Base-by-base conservation (phyloP, 2,329 filamentous ascomycete species). In the Bertia moriformis region DNA sequence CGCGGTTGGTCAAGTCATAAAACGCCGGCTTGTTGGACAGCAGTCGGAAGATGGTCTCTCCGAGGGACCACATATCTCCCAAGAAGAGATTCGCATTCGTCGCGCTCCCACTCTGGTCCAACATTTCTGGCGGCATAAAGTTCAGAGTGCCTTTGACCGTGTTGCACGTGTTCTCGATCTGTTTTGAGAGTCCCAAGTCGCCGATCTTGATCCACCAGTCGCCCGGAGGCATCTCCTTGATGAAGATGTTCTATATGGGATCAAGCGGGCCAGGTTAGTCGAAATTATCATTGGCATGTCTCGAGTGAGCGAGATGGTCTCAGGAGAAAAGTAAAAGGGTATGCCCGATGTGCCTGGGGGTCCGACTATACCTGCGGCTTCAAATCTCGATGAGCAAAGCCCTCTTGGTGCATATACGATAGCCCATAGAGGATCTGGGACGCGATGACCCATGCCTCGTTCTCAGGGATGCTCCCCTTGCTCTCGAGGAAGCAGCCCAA, bases 221-320 rank as follows among this genome's bases (percentile, higher is more conserved):
- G 2, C 43, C 40, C 2, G 40, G 27, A 14, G 40, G 41, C 3
- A 12, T 13, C 4, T 39, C 20, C n/a, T n/a, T n/a, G 1, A 48
- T 43, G 29, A 51, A 46, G 15, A 51, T 42, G 24, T 51, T 51
- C 48, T 50, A 41, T 43, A 47, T n/a, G n/a, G n/a, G n/a, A n/a
- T n/a, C n/a, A n/a, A n/a, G n/a, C n/a, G n/a, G n/a, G n/a, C n/a
- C n/a, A n/a, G n/a, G n/a, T n/a, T n/a, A n/a, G n/a, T n/a, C n/a
- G n/a, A n/a, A n/a, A n/a, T n/a, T n/a, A 3, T 18, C 19, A 4
- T 19, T 15, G 13, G 18, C 32, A 17, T 37, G 20, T 18, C n/a
- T n/a, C n/a, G n/a, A n/a, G n/a, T n/a, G n/a, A n/a, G n/a, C n/a
- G n/a, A n/a, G n/a, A n/a, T n/a, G n/a, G n/a, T n/a, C n/a, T n/a